A percentile compares a stretch with the other conserved stretches of the same genome.
These are phyloP conservation scores for Rhytidiadelphus loreus DNA, from an alignment of 225 moss, liverwort and hornwort genomes.

Conservation along the genomic window DNA sequence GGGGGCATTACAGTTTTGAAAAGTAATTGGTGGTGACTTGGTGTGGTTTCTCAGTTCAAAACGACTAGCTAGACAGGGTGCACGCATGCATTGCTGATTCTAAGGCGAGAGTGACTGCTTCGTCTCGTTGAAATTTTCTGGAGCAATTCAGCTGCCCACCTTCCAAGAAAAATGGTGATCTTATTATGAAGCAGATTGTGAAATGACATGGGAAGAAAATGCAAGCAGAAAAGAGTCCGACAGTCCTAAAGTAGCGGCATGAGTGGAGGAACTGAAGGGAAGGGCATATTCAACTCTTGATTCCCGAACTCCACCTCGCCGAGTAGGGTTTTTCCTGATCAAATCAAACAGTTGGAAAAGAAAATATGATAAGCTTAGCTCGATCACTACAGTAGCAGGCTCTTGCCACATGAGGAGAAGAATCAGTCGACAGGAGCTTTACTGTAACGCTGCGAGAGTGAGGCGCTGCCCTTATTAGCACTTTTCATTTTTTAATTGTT, in stretches of 20 bases:
- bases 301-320: neutral
- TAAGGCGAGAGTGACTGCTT: neutral
- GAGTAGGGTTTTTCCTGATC: neutral
- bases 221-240: too few species aligned
- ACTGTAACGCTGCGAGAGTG: neutral
- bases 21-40: neutral
- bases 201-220: neutral
- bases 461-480: neutral
- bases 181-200: too few species aligned
- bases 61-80: too few species aligned
- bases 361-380: neutral
- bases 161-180: neutral
- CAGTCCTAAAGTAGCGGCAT: neutral
- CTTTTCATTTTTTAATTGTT: neutral
- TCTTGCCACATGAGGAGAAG: neutral
- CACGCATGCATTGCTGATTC: neutral
- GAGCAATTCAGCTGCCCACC: neutral
- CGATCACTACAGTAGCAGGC: neutral
- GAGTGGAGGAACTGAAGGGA: neutral
- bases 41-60: neutral
- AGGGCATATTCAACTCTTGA: neutral
- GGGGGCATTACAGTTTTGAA: neutral
- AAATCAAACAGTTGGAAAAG: neutral
- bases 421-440: neutral
- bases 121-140: neutral